A percentile compares a stretch with the other conserved stretches of the same genome.
These are phyloP conservation scores for Candida tammaniensis DNA, from an alignment of 805 yeast genomes.

Conservation along the genomic window DNA sequence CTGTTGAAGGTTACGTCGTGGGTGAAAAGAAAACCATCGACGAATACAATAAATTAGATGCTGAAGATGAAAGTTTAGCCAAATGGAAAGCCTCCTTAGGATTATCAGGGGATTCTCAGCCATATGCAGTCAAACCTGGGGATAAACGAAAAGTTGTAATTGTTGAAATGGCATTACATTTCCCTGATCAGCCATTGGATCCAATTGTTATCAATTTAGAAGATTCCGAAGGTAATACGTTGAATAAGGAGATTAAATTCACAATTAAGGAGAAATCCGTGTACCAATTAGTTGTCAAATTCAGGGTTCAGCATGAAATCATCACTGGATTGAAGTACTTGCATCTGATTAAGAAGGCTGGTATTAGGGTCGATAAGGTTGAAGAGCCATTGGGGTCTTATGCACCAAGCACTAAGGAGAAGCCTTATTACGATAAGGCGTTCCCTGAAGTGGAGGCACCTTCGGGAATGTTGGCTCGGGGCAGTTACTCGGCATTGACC, in stretches of 20 bases:
- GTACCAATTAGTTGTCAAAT: conserved; percentile 69
- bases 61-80: conserved; percentile 84
- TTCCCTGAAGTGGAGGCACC: conserved; percentile 78
- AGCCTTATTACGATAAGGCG: conserved; percentile 68
- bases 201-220: conserved; percentile 72
- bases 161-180: conserved; percentile 66
- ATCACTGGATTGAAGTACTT: conserved; percentile 87
- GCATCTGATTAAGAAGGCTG: conserved; percentile 82
- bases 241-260: conserved; percentile 62
- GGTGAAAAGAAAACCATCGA: conserved; percentile 74
- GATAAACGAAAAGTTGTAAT: conserved; percentile 79
- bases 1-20: conserved; percentile 61
- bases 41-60: conserved; percentile 80
- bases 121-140: conserved; percentile 64
- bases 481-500: conserved; percentile 75
- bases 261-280: conserved; percentile 74
- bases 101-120: conserved; percentile 49
- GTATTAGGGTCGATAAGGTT: conserved; percentile 79
- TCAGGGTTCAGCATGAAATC: conserved; percentile 85
- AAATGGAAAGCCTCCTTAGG: conserved; percentile 93
- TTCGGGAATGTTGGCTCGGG: conserved; percentile 84
- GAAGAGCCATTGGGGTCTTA: conserved; percentile 90
- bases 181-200: conserved; percentile 51
- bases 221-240: conserved; percentile 51
- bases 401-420: conserved; percentile 81